Evolutionary conservation across 345 rosid species (phyloP).

Genomic region (Firmiana major): DNA sequence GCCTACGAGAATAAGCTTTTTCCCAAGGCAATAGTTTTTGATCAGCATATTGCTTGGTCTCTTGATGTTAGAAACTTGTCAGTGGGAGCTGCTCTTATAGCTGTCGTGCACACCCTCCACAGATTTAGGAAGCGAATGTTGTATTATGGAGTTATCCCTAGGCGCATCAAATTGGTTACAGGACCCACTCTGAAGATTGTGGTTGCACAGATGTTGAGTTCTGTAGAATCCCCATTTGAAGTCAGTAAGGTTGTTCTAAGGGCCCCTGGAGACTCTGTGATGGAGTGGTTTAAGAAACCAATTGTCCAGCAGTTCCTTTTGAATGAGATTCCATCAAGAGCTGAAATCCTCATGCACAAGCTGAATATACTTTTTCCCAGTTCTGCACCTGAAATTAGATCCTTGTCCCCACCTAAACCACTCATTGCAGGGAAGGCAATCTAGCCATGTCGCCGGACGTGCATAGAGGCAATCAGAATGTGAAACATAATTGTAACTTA

Average conservation of each 20-base stretch:
- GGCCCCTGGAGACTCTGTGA: conserved; percentile 83
- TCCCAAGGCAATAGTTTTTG: conserved; percentile 93
- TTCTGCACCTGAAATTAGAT: conserved; percentile 94
- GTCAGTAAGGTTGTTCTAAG: conserved; percentile 90
- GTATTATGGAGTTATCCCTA: conserved; percentile 87
- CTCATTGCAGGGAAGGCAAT: conserved; percentile 38
- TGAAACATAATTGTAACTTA: background rate
- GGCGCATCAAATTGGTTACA: conserved; percentile 92
- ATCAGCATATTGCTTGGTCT: conserved; percentile 98
- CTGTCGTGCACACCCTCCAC: conserved; percentile 92
- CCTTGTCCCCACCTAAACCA: conserved; percentile 70
- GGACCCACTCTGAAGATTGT: conserved; percentile 93
- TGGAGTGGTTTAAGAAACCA: conserved; percentile 99
- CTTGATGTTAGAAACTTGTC: conserved; percentile 92
- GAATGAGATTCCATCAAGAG: conserved; percentile 84
- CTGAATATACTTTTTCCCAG: conserved; percentile 78
- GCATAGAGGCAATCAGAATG: background rate
- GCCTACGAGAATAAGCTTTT: conserved; percentile 96
- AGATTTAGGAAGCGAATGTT: conserved; percentile 94
- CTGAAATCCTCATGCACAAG: conserved; percentile 92
- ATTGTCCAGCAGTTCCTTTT: conserved; percentile 94
- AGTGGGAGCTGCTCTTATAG: conserved; percentile 95
- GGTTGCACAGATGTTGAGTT: conserved; percentile 86
- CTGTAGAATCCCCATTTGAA: conserved; percentile 93
- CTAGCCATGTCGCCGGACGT: conserved; percentile 6